phyloP scores from a whole-genome alignment of 192 early-diverging fungal species.

The Gonapodya sp. region DNA sequence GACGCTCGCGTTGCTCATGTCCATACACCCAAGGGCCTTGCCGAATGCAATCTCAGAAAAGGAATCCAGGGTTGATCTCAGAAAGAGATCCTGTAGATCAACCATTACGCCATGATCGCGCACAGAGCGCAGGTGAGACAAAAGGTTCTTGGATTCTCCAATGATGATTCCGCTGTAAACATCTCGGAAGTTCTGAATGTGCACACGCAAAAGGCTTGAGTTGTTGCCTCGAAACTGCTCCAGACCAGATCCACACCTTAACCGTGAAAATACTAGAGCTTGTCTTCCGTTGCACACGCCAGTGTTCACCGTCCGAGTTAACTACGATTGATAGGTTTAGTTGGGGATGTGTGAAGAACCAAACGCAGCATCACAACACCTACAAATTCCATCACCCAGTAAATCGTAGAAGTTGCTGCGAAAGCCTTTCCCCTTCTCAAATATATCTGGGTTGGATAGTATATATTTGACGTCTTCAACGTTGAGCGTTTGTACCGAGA shows the following conservation, averaged over 20 bases:
- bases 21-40: background rate
- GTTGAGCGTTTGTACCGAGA: background rate
- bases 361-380: background rate
- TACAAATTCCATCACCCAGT: conserved; percentile 5
- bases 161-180: background rate
- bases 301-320: conserved; percentile 55
- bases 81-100: conserved; percentile 5
- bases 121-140: background rate
- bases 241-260: background rate
- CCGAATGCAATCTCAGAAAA: background rate
- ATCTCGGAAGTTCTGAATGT: conserved; percentile 5
- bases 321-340: conserved; percentile 15
- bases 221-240: too few relatives aligned
- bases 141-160: background rate
- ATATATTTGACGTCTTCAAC: background rate
- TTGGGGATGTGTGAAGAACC: background rate
- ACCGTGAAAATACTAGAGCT: conserved; percentile 32
- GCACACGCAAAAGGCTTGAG: background rate
- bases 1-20: background rate
- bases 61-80: background rate
- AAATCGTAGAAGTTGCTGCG: background rate
- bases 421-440: background rate
- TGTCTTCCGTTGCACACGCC: conserved; percentile 50
- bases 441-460: background rate
- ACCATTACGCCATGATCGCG: background rate